Percentiles rank a stretch among this genome's conserved stretches.
phyloP scores from a whole-genome alignment of 2,329 filamentous ascomycete species.

The Penicillium sp. region DNA sequence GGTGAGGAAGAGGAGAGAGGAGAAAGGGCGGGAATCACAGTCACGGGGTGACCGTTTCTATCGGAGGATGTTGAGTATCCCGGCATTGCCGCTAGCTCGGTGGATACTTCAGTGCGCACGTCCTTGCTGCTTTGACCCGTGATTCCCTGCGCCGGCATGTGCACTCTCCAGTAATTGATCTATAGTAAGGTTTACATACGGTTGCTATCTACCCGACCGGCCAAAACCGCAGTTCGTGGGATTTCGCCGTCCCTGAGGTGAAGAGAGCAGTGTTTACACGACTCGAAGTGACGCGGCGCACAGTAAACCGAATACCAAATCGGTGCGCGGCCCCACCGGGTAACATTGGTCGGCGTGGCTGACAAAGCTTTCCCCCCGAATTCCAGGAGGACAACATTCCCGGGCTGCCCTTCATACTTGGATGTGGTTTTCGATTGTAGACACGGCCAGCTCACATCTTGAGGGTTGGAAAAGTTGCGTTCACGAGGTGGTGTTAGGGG shows the following conservation, averaged over 20 bases:
- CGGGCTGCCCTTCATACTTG: conserved; percentile 8
- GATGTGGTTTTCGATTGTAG: not conserved
- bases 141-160: not conserved
- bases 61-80: conserved; percentile 15
- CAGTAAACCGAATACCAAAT: conserved; percentile 20
- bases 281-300: conserved; percentile 4
- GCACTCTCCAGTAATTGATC: not conserved
- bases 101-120: conserved; percentile 17
- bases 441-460: not conserved
- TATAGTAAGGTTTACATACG: not conserved
- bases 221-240: too few relatives aligned
- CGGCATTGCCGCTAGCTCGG: conserved; percentile 21
- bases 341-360: conserved; percentile 13
- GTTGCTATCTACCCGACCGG: too few relatives aligned
- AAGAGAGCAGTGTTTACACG: not conserved
- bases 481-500: too few relatives aligned
- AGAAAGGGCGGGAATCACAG: conserved; percentile 15
- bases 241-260: too few relatives aligned
- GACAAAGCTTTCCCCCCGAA: conserved; percentile 2
- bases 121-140: conserved; percentile 4
- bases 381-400: conserved; percentile 5
- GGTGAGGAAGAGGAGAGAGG: conserved; percentile 9
- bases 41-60: conserved; percentile 16
- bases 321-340: conserved; percentile 5
- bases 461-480: not conserved